A percentile compares a stretch with the other conserved stretches of the same genome.
phyloP scores from a whole-genome alignment of 345 rosid genomes.

The Corchorus capsularis region DNA sequence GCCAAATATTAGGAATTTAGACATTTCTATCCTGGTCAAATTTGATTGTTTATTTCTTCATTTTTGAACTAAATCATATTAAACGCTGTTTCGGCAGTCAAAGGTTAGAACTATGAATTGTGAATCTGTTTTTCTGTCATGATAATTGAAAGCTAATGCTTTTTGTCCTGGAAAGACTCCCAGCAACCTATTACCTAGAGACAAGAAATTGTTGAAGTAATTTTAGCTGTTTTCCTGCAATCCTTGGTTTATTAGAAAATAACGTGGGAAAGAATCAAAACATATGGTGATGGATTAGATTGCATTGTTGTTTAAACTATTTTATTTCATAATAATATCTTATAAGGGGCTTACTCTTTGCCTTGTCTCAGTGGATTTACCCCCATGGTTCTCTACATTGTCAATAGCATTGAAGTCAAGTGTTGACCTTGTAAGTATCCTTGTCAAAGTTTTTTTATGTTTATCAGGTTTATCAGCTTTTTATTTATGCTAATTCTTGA shows the following conservation, averaged over 20 bases:
- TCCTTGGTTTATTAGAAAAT: neutral
- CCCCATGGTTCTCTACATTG: slow-evolving; percentile 87
- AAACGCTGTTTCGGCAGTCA: neutral
- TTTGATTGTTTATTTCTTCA: neutral
- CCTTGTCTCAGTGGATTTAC: slow-evolving; percentile 76
- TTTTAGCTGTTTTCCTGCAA: neutral
- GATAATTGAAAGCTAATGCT: neutral
- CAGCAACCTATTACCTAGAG: neutral
- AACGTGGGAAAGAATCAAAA: neutral
- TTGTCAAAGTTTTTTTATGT: slow-evolving; percentile 12
- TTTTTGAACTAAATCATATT: neutral
- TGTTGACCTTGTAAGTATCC: slow-evolving; percentile 78
- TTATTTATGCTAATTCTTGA: neutral
- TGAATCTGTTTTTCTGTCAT: neutral
- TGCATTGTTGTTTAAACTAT: neutral
- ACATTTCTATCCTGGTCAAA: neutral
- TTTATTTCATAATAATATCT: slow-evolving; percentile 6
- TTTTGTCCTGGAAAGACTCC: neutral
- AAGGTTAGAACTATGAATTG: neutral
- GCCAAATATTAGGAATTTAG: neutral
- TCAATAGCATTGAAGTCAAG: slow-evolving; percentile 70
- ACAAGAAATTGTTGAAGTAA: neutral
- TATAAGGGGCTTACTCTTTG: slow-evolving; percentile 21
- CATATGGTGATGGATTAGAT: slow-evolving; percentile 1
- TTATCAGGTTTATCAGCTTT: neutral